Evolutionary conservation across 108 stramenopile species (phyloP), one percentile per base, ranked within the genome.

Genomic region (Pseudonitzschia pungens): DNA sequence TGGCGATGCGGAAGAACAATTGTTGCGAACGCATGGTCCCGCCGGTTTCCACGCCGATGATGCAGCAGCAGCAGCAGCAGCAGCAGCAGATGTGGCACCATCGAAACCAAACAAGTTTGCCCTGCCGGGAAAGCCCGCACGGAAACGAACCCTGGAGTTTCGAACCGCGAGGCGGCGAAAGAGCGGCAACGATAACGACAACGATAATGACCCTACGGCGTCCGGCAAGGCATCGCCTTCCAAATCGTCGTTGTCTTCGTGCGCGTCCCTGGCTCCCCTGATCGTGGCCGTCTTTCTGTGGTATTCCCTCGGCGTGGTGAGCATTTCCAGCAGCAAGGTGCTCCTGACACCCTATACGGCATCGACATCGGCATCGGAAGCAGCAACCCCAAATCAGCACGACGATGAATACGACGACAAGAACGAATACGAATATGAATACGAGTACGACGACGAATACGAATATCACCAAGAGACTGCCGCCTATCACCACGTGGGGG

Each of bases 231-330:
- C 52, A 7, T 24, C n/a, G 52, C 11, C 22, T 10, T 53, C n/a
- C 7, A 7, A 7, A 1, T 5, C 26, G 57, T 21, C 57, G 27
- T 58, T 26, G 3, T 26, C 15, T 26, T 26, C 57, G 2, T 29
- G 15, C 12, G 21, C 57, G 15, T 58, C 57, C 9, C 15, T 58
- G 8, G 21, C 27, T 26, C 57, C 72, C 6, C 36, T 76, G 16
- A 22, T 76, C 7, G 16, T 76, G 31, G 90, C 90, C 18, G 86
- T 93, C 0, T 29, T 77, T 10, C 67, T 89, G 9, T 94, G 92
- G 92, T 94, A 90, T 70, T 64, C 85, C 0, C 74, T 94, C 15
- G 92, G 92, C n/a, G 86, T 94, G 14, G 59, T 91, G 3, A 84
- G 84, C 28, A 94, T 94, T 55, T 81, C 86, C 32, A 82, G 89